Percentiles rank a stretch among this genome's conserved stretches.
phyloP scores from a whole-genome alignment of 805 yeast genomes.

The Metschnikowia koreensis region DNA sequence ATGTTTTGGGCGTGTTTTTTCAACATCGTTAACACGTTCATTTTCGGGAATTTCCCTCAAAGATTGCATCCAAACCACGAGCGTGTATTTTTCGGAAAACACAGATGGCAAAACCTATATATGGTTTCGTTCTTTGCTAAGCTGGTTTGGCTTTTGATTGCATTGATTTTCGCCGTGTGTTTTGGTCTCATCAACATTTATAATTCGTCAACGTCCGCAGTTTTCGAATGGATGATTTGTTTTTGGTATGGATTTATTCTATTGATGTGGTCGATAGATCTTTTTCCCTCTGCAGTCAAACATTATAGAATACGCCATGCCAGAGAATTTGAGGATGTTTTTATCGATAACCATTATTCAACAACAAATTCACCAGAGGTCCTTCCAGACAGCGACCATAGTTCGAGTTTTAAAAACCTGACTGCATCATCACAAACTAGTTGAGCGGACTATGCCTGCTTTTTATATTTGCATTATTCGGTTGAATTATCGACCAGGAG shows the following conservation, averaged over 20 bases:
- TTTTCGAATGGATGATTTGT: conserved; percentile 81
- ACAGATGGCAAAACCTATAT: conserved; percentile 38
- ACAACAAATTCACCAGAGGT: background rate
- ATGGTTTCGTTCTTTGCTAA: conserved; percentile 54
- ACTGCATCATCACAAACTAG: no score
- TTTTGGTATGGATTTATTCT: conserved; percentile 77
- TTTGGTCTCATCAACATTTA: conserved; percentile 51
- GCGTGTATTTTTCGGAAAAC: conserved; percentile 37
- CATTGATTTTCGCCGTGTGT: conserved; percentile 64
- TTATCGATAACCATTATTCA: conserved; percentile 20
- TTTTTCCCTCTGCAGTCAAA: conserved; percentile 57
- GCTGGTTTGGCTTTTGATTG: conserved; percentile 61
- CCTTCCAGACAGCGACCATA: no score
- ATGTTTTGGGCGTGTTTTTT: conserved; percentile 50
- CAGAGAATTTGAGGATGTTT: conserved; percentile 18
- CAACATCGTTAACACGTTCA: conserved; percentile 37
- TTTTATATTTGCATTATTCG: no score
- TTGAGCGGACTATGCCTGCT: no score
- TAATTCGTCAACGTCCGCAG: conserved; percentile 49
- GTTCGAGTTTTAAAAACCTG: background rate
- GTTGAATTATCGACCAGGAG: no score
- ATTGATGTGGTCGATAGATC: conserved; percentile 62
- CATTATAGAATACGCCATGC: conserved; percentile 31
- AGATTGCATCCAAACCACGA: conserved; percentile 40
- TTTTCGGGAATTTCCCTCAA: conserved; percentile 38